These are phyloP conservation scores for Viola pubescens DNA, from an alignment of 441 rosid genomes.

Conservation along the genomic window DNA sequence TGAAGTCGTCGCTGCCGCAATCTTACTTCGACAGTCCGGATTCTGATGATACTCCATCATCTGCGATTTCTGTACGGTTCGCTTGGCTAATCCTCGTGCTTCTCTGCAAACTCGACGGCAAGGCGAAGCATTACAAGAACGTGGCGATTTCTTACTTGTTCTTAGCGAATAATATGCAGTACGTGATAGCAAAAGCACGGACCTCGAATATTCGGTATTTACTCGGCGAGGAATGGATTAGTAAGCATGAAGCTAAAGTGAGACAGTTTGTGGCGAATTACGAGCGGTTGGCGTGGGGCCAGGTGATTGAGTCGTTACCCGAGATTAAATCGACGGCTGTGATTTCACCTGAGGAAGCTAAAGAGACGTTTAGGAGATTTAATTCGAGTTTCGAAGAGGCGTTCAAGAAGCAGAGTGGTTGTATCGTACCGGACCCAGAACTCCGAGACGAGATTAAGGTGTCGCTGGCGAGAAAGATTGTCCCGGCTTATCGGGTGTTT, in stretches of 20 bases:
- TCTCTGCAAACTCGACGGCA: conserved; percentile 66
- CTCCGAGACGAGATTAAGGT: conserved; percentile 45
- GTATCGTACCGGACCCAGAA: conserved; percentile 36
- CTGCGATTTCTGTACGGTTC: conserved; percentile 37
- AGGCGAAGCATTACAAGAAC: conserved; percentile 54
- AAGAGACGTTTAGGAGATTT: conserved; percentile 36
- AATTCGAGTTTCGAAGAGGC: conserved; percentile 44
- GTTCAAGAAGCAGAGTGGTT: conserved; percentile 31
- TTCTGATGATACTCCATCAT: conserved; percentile 24
- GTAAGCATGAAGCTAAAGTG: conserved; percentile 43
- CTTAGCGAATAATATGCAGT: conserved; percentile 67
- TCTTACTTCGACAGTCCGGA: conserved; percentile 33
- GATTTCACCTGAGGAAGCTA: conserved; percentile 30
- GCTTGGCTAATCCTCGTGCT: conserved; percentile 62
- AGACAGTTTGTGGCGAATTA: conserved; percentile 46
- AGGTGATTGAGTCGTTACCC: conserved; percentile 30
- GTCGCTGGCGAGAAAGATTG: conserved; percentile 37
- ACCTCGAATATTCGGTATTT: conserved; percentile 41
- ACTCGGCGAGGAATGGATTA: conserved; percentile 69
- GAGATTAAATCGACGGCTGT: conserved; percentile 22
- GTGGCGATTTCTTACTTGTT: conserved; percentile 50
- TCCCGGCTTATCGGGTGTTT: conserved; percentile 40
- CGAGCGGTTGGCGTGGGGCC: conserved; percentile 60
- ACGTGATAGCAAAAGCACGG: conserved; percentile 37
- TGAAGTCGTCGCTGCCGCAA: conserved; percentile 34